Percentiles rank a stretch among this genome's conserved stretches.
Evolutionary conservation across 345 rosid genomes (phyloP).

Genomic region (Euphorbia pulcherrima): DNA sequence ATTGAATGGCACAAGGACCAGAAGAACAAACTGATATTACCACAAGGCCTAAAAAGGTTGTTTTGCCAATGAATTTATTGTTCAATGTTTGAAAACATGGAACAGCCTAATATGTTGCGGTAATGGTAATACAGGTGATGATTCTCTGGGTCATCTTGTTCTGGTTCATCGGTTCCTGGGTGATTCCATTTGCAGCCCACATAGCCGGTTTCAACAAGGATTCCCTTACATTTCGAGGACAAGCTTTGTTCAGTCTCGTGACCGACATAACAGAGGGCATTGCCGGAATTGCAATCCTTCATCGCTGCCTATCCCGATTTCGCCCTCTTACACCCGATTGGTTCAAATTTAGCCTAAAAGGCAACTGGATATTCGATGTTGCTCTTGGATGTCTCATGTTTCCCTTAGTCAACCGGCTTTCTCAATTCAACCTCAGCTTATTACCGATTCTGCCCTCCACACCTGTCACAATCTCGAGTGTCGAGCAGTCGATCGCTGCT

Average conservation of each 20-base stretch:
- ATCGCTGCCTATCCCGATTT: slow-evolving; percentile 75
- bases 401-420: slow-evolving; percentile 86
- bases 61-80: too few relatives aligned
- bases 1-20: too few relatives aligned
- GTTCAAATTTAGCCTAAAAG: slow-evolving; percentile 75
- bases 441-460: slow-evolving; percentile 76
- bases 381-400: slow-evolving; percentile 92
- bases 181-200: slow-evolving; percentile 85
- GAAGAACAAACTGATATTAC: too few relatives aligned
- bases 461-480: slow-evolving; percentile 76
- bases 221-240: slow-evolving; percentile 85
- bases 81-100: too few relatives aligned
- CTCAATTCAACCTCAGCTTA: slow-evolving; percentile 82
- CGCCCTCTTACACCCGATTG: slow-evolving; percentile 82
- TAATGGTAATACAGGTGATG: slow-evolving; percentile 86
- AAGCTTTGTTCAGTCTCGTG: slow-evolving; percentile 94
- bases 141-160: slow-evolving; percentile 89
- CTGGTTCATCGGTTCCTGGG: slow-evolving; percentile 98
- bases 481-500: slow-evolving; percentile 92
- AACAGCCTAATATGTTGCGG: neutral
- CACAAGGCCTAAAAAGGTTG: too few relatives aligned
- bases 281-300: slow-evolving; percentile 88
- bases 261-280: slow-evolving; percentile 97
- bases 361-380: slow-evolving; percentile 81
- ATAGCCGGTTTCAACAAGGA: slow-evolving; percentile 84